Conservation (phyloP, 2,329 filamentous ascomycete species). For the Paracorniculantispora psalliotae region DNA sequence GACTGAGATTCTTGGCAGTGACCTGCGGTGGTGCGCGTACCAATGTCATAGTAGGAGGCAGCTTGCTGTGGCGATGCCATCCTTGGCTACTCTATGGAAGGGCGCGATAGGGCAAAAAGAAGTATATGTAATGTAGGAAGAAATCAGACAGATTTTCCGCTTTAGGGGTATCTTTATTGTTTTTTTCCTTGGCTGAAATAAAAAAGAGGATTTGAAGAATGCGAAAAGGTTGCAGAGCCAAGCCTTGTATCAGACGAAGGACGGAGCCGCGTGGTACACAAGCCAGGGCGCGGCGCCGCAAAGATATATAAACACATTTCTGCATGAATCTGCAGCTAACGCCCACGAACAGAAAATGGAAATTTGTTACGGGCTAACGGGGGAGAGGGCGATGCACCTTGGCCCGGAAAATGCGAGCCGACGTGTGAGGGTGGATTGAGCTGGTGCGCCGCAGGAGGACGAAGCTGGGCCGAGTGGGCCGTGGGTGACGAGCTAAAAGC, state of each 20-base stretch:
- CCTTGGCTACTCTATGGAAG: neutral
- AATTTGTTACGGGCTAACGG: neutral
- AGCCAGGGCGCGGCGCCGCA: neutral
- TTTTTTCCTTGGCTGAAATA: neutral
- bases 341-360: neutral
- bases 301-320: constrained; percentile 3
- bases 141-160: neutral
- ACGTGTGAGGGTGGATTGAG: neutral
- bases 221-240: neutral
- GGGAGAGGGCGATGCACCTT: neutral
- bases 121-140: neutral
- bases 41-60: constrained; percentile 37
- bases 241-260: neutral
- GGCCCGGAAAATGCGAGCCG: neutral
- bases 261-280: neutral
- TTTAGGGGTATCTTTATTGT: neutral
- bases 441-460: neutral
- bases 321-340: neutral
- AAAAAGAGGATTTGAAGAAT: neutral
- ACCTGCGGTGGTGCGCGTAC: constrained; percentile 23
- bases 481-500: constrained; percentile 11
- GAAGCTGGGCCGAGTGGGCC: neutral
- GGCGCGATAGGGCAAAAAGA: neutral
- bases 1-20: neutral
- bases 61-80: constrained; percentile 6